Evolutionary conservation across 805 yeast species (phyloP), one percentile per base, ranked within the genome.

Genomic region (Saturnispora dispora): DNA sequence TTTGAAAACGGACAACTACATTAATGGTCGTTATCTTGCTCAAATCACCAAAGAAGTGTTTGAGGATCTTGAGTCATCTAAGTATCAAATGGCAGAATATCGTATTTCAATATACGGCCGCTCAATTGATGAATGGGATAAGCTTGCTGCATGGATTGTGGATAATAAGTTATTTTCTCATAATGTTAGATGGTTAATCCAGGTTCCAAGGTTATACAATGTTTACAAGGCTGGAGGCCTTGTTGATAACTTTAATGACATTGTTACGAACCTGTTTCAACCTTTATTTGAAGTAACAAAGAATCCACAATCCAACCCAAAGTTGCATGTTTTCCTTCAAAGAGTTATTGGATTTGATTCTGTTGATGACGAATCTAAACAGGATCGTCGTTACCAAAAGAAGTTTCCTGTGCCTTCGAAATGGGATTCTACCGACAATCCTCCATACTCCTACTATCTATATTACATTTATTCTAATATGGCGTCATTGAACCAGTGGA

Each of bases 331-430:
- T 4, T 90, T 93, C 66, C 71, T 93, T 59, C 95, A 89, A 70
- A 78, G 99, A 60, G 98, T 93, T 3, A 85, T 93, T 61, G 99
- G 99, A 0, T 93, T 93, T 68, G 99, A 93, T 68, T 88, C 96
- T 4, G 99, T 93, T 33, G 99, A 93, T 68, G 99, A 93, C 68
- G 99, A 93, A 69, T 87, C 96, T 10, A 93, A 95, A 66, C 78
- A 79, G 42, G 99, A 93, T 66, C 81, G 88, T 57, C 77, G 90
- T 53, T 76, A 85, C 61, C 90, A 83, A 59, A 81, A 80, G 55
- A 89, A 86, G 64, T 89, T 76, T 63, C 98, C 98, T 1, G 70
- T 79, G n/a, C 95, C 99, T 36, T 73, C 81, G 13, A 71, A 82
- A 53, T 93, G 99, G 99, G 78, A 79, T 58, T 69, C 76, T 39